Evolutionary conservation across 1,284 basidiomycete species (phyloP), one percentile per base, ranked within the genome.

Genomic region (Pyrrhoderma noxium): DNA sequence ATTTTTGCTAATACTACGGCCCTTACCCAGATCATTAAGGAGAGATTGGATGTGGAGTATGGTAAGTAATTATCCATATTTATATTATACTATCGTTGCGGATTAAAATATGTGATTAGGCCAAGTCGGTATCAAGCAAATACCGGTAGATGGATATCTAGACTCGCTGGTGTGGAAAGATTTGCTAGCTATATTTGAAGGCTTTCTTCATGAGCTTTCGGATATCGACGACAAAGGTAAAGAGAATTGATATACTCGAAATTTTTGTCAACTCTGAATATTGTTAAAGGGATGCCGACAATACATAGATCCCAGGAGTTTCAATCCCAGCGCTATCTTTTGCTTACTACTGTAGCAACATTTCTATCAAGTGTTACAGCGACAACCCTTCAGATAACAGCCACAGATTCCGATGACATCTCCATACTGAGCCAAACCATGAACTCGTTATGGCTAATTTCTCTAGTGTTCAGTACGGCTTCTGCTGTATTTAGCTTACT

Each of bases 311-410:
- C 21, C 4, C 42, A 51, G 14, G 31, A 51, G 5, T 45, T 36
- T 18, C 3, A 9, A 13, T 45, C 19, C 13, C 35, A 38, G n/a
- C 19, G 36, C 3, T 51, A 37, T 23, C 42, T 51, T 1, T 36
- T 36, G 8, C 42, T 51, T 16, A 51, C 49, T n/a, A 51, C 49
- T 18, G 34, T 51, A 18, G 49, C 49, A 3, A 51, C 49, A 19
- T 51, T 51, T 18, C 19, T 51, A 4, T 51, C 49, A 5, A 45
- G 42, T n/a, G 49, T 51, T 19, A 51, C 49, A 2, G 49, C 49
- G 11, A 51, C 49, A 23, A 51, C 49, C 4, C 42, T 51, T 16
- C 49, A 51, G 19, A 51, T 45, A 5, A 25, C 49, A n/a, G 21
- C 38, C n/a, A 41, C 22, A 9, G 42, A 22, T n/a, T 21, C 41